Percentiles rank a stretch among this genome's conserved stretches.
These are phyloP conservation scores for Bryoerythrophyllum caledonicum DNA, from an alignment of 225 moss, liverwort and hornwort species.

Conservation along the genomic window DNA sequence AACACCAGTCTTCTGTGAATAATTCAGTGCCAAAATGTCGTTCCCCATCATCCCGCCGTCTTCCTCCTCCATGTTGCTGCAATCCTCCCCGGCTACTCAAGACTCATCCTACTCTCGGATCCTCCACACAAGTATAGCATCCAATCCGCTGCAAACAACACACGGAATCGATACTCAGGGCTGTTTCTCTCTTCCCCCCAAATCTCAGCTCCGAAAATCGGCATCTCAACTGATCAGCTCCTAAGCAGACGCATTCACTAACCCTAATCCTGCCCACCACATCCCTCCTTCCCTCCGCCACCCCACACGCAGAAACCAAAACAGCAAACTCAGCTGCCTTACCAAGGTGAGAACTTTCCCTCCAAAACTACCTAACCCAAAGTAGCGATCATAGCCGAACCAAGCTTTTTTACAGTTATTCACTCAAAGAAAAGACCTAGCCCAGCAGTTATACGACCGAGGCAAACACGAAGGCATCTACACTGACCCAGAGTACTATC, in stretches of 20 bases:
- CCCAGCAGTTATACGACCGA: conserved; percentile 1
- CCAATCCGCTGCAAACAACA: conserved; percentile 10
- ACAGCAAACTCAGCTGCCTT: not conserved
- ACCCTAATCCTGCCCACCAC: not conserved
- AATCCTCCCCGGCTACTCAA: not conserved
- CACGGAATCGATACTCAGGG: conserved; percentile 15
- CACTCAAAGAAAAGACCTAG: not conserved
- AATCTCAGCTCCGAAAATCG: not conserved
- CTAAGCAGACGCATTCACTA: not conserved
- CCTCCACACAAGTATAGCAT: not conserved
- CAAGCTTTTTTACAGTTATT: not conserved
- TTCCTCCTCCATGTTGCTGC: conserved; percentile 37
- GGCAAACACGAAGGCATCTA: not conserved
- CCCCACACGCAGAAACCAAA: not conserved
- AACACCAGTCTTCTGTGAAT: conserved; percentile 24
- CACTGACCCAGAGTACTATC: not conserved
- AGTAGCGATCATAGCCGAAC: not conserved
- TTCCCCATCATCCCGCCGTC: conserved; percentile 27
- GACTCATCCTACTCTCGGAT: conserved; percentile 20
- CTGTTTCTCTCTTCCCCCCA: not conserved
- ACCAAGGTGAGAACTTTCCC: not conserved
- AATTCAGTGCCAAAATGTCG: conserved; percentile 28
- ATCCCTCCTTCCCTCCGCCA: not conserved
- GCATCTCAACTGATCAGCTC: not conserved
- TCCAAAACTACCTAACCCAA: not conserved